Evolutionary conservation across 2,329 filamentous ascomycete species (phyloP), one percentile per base, ranked within the genome.

Genomic region (Colletotrichum sp.): DNA sequence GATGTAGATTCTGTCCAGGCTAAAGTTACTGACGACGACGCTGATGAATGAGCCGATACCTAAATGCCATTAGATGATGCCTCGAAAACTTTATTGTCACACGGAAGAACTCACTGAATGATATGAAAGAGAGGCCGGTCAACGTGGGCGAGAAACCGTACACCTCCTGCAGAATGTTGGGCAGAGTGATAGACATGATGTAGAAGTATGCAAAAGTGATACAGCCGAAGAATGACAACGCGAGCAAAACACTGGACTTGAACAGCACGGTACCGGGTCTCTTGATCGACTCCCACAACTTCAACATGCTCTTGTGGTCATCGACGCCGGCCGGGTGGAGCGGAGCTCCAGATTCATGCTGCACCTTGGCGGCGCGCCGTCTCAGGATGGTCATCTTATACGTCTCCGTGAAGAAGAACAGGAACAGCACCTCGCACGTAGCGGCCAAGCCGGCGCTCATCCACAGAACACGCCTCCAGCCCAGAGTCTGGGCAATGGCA

Each of bases 361-460:
- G 80, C 72, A 84, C 75, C 59, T 79, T 80, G 24, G 81, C 81
- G 8, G 84, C 89, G 68, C 87, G 83, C 5, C 85, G 84, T 59
- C 86, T 82, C 57, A 93, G 82, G 62, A 93, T 91, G 2, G 87
- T 83, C 55, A 91, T 86, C 79, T 89, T 89, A 82, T 93, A 93
- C 15, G 92, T 93, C 83, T 94, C 92, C 8, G 87, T 83, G 79
- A 90, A 91, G 79, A 84, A 88, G 1, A 83, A 83, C 9, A 92
- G 80, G 76, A 92, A 90, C 6, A 88, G 65, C 0, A 90, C 36
- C 81, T 91, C 90, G 77, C 88, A 90, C 3, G 85, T 77, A 8
- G 84, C 80, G 1, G 90, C 88, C 32, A 92, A 79, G 0, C 79
- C 84, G 3, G 86, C 87, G 10, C 87, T 85, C 72, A 91, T 87